A percentile compares a stretch with the other conserved stretches of the same genome.
Evolutionary conservation across 441 rosid species (phyloP).

Genomic region (Euphorbia corollata): DNA sequence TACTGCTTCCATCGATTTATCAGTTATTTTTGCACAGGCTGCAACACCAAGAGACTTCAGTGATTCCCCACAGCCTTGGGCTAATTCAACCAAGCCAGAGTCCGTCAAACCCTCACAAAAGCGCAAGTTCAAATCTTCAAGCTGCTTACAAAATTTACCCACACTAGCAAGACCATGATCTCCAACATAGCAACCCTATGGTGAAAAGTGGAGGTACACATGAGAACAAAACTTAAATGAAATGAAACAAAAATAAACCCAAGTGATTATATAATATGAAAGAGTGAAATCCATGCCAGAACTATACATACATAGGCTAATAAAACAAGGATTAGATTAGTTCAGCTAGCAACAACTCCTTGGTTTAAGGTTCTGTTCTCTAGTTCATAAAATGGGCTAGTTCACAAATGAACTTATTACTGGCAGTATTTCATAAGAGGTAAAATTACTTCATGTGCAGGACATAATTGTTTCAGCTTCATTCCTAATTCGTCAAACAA

Average conservation of each 20-base stretch:
- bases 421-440: background rate
- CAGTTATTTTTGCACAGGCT: constrained; percentile 73
- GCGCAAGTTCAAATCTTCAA: constrained; percentile 65
- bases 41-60: constrained; percentile 71
- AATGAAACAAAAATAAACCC: background rate
- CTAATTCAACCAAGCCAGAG: constrained; percentile 56
- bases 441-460: background rate
- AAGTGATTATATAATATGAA: background rate
- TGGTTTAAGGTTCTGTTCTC: no score
- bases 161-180: constrained; percentile 72
- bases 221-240: background rate
- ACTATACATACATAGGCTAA: background rate
- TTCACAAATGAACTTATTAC: no score
- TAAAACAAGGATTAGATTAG: no score
- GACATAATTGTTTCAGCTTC: background rate
- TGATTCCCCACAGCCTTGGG: constrained; percentile 51
- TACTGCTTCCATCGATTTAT: constrained; percentile 60
- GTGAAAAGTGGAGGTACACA: background rate
- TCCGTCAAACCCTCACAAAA: constrained; percentile 86
- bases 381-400: no score
- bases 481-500: background rate
- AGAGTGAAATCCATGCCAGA: background rate
- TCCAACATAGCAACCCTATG: constrained; percentile 83
- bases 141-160: constrained; percentile 61
- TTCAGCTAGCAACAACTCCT: no score